Conservation (phyloP, 306 rosid species). For the Quercus alba region DNA sequence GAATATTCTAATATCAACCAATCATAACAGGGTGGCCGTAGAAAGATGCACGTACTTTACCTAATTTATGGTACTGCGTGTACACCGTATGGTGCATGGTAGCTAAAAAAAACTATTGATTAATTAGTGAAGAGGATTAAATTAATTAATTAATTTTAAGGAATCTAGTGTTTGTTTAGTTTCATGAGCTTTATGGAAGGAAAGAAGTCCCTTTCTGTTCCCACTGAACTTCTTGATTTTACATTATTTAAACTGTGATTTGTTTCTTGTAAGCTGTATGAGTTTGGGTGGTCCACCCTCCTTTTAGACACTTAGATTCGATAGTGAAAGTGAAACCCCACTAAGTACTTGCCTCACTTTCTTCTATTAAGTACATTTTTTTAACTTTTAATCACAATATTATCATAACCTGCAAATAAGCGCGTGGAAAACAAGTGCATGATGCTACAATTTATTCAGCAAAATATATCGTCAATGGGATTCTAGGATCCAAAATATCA, state of each 20-base stretch:
- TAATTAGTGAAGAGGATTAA: slow-evolving; percentile 5
- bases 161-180: not conserved
- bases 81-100: not conserved
- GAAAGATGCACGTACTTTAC: not conserved
- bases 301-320: slow-evolving; percentile 49
- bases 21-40: not conserved
- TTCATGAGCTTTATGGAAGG: slow-evolving; percentile 21
- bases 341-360: slow-evolving; percentile 18
- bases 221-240: slow-evolving; percentile 20
- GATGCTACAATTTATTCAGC: not conserved
- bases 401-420: slow-evolving; percentile 7
- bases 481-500: not conserved
- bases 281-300: slow-evolving; percentile 35
- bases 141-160: not conserved
- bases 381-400: slow-evolving; percentile 5
- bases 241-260: slow-evolving; percentile 24
- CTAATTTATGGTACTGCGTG: not conserved
- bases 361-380: slow-evolving; percentile 15
- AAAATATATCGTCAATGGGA: not conserved
- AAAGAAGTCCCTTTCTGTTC: slow-evolving; percentile 21
- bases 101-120: not conserved
- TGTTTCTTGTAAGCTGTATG: slow-evolving; percentile 35
- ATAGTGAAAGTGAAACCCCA: slow-evolving; percentile 61
- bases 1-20: not conserved
- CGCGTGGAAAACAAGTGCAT: not conserved